Evolutionary conservation across 2,329 filamentous ascomycete genomes (phyloP), one percentile per base, ranked within the genome.

Genomic region (Zasmidium angulare): DNA sequence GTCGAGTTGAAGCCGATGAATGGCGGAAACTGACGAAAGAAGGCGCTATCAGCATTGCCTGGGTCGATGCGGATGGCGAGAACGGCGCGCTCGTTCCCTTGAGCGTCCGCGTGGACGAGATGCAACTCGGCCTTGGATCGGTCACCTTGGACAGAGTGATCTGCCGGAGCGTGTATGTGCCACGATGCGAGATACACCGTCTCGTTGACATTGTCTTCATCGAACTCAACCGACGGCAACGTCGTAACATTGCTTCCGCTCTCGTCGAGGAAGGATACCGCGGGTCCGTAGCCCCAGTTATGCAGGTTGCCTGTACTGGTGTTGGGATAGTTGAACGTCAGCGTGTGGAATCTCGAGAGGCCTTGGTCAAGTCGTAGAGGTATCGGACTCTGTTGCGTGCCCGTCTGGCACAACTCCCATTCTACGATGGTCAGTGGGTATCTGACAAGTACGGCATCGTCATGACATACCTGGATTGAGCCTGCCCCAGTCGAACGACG

Each of bases 131-230:
- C 78, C 60, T 77, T 79, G 31, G 73, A 72, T 43, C 76, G 74
- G 36, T 75, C 70, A 29, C 76, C 76, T 51, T 75, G 70, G 1
- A 83, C 74, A 1, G 74, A 72, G 65, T 83, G 81, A 59, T 83
- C 81, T 1, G 79, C 78, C 0, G 81, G 81, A 0, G 78, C 66
- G 63, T 83, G 81, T 56, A 82, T 78, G 70, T 83, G 81, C 79
- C 80, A 82, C 50, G 80, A 79, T 43, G 71, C 74, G 2, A 82
- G 72, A 65, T 80, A 82, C 19, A 79, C 72, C 0, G 78, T 82
- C 60, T 75, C 71, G 66, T 80, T 76, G 23, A 77, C 69, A 0
- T 76, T 80, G 60, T 74, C 68, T 64, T 79, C 75, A 54, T 81
- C 78, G 67, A 77, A 81, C 1, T 70, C 74, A 58, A 82, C 69